Evolutionary conservation across 768 basidiomycete species (phyloP), one percentile per base, ranked within the genome.

Genomic region (Macrocybe gigantea): DNA sequence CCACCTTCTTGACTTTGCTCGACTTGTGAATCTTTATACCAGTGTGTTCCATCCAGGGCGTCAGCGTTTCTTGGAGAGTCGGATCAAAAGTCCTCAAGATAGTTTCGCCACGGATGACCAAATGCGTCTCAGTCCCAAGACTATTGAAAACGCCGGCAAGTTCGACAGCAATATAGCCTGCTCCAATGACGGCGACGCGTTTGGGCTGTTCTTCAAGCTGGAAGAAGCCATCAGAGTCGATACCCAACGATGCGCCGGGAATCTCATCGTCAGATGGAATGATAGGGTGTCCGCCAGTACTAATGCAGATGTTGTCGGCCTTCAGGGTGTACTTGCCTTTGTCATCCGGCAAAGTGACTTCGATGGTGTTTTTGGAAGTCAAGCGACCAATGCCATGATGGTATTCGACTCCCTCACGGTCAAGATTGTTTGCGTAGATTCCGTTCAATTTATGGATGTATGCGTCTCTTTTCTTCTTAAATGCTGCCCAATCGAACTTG

Each of bases 111-210:
- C 96, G 85, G 56, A 97, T 97, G 64, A 97, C 64, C 55, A 98
- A 66, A 62, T 97, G 93, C 6, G 93, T 93, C 67, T 98, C 92
- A 33, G 85, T 78, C 14, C 94, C 93, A 48, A 96, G 81, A 6
- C 89, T 76, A 66, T 97, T 82, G 68, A 99, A 81, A 47, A 99
- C 81, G 13, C 96, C 96, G 5, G 95, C 92, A 40, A 99, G 82
- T 67, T 99, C 96, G 52, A 97, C 90, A 12, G 93, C 93, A 56
- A 99, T 98, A 65, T 99, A 99, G 1, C 96, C 96, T 10, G 96
- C 96, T 40, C 96, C 96, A 38, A 97, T 84, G 47, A 98, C 85
- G 3, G 85, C 94, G 31, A 96, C 93, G 49, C 93, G 81, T 67
- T 86, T 90, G 7, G 96, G 96, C 64, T 95, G 93, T 44, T 86